phyloP scores from a whole-genome alignment of 2,329 filamentous ascomycete genomes.

The Aureobasidium sp. region DNA sequence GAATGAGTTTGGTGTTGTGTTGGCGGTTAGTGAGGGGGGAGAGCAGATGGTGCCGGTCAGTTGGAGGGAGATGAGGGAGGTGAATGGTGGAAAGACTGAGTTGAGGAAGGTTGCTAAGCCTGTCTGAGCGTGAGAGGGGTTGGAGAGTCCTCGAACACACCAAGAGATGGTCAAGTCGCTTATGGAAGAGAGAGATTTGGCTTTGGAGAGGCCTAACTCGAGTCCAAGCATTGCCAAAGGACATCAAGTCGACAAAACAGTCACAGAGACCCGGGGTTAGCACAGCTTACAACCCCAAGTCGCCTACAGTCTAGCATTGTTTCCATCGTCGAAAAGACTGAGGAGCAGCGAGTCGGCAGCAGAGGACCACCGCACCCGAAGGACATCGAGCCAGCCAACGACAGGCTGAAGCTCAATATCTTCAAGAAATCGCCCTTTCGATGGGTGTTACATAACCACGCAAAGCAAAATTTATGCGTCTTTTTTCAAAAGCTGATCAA shows the following conservation, averaged over 20 bases:
- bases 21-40: slow-evolving; percentile 75
- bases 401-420: no score
- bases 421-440: no score
- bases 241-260: background rate
- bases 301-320: background rate
- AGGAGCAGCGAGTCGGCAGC: no score
- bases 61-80: slow-evolving; percentile 92
- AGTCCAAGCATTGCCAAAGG: background rate
- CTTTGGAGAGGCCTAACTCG: background rate
- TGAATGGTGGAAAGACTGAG: slow-evolving; percentile 68
- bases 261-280: no score
- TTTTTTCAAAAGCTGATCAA: no score
- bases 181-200: background rate
- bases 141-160: background rate
- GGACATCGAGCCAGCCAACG: no score
- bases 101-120: slow-evolving; percentile 84
- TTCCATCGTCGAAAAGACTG: no score
- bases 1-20: slow-evolving; percentile 88
- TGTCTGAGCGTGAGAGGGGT: slow-evolving; percentile 46
- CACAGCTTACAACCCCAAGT: background rate
- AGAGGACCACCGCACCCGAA: no score
- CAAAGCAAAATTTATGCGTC: no score
- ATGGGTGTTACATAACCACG: no score
- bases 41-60: slow-evolving; percentile 82
- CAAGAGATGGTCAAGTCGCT: background rate